These are phyloP conservation scores for Pleurotus citrinopileatus DNA, from an alignment of 768 basidiomycete genomes.

Conservation along the genomic window DNA sequence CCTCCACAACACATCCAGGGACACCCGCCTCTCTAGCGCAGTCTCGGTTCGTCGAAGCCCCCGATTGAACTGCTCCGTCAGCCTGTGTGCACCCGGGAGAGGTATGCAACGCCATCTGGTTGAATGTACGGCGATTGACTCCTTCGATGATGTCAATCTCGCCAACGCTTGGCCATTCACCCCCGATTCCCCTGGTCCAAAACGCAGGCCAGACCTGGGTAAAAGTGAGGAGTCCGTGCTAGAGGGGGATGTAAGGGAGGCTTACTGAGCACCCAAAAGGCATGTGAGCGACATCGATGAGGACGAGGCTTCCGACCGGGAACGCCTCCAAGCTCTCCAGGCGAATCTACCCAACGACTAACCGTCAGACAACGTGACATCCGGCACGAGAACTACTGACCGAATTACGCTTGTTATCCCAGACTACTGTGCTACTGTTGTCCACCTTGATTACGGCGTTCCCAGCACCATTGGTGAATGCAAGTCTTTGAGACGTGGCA, in stretches of 20 bases:
- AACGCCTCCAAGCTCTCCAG: constrained; percentile 42
- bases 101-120: constrained; percentile 83
- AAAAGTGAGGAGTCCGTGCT: not conserved
- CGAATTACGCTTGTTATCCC: constrained; percentile 53
- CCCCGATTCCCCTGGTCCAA: constrained; percentile 41
- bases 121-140: constrained; percentile 67
- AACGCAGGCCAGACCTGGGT: constrained; percentile 51
- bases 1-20: constrained; percentile 65
- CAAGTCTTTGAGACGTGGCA: constrained; percentile 47
- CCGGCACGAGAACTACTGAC: constrained; percentile 33
- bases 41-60: constrained; percentile 48
- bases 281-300: constrained; percentile 44
- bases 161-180: constrained; percentile 41
- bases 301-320: constrained; percentile 39
- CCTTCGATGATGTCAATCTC: constrained; percentile 76
- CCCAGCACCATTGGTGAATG: constrained; percentile 57
- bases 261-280: constrained; percentile 52
- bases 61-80: constrained; percentile 40
- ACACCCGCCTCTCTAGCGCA: constrained; percentile 41
- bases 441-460: constrained; percentile 76
- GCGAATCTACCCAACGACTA: constrained; percentile 30
- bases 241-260: not conserved
- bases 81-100: constrained; percentile 36
- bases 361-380: not conserved
- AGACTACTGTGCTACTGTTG: constrained; percentile 54